Evolutionary conservation across 176 grass and related monocot genomes (phyloP).

Genomic region (Rhynchospora tenuis): DNA sequence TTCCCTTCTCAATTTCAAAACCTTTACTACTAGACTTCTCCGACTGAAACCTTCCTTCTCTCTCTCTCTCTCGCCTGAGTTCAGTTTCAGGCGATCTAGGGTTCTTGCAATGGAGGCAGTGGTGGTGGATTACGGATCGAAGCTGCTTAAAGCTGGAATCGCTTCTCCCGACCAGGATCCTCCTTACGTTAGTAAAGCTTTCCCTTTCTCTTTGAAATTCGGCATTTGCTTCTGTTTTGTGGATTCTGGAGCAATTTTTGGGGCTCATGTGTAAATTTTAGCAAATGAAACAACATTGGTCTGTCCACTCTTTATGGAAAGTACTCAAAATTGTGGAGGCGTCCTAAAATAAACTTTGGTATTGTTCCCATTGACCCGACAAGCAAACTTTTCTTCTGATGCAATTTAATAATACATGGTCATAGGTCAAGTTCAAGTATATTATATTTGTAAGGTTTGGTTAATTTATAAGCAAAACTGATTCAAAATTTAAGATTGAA

Average conservation of each 20-base stretch:
- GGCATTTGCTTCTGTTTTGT: background rate
- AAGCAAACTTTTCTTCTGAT: background rate
- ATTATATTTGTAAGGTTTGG: background rate
- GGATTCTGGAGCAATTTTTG: background rate
- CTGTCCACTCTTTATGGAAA: background rate
- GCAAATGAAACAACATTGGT: background rate
- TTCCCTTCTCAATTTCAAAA: background rate
- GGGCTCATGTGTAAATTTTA: background rate
- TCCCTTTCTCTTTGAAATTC: constrained; percentile 6
- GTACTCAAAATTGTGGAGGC: background rate
- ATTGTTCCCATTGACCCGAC: background rate
- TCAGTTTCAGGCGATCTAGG: constrained; percentile 16
- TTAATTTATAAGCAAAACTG: background rate
- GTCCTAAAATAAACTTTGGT: background rate
- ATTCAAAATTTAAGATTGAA: background rate
- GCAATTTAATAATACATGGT: background rate
- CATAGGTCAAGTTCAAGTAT: background rate
- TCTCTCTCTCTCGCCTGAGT: background rate
- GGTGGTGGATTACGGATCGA: constrained; percentile 89
- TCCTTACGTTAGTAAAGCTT: constrained; percentile 38
- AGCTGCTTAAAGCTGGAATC: constrained; percentile 90
- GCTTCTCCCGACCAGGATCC: constrained; percentile 79
- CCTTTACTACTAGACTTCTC: background rate
- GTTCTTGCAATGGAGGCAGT: constrained; percentile 78
- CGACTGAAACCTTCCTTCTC: background rate